A percentile compares a stretch with the other conserved stretches of the same genome.
Conservation (phyloP, 1,139 yeast species). For the Debaryomycetaceae sp. region DNA sequence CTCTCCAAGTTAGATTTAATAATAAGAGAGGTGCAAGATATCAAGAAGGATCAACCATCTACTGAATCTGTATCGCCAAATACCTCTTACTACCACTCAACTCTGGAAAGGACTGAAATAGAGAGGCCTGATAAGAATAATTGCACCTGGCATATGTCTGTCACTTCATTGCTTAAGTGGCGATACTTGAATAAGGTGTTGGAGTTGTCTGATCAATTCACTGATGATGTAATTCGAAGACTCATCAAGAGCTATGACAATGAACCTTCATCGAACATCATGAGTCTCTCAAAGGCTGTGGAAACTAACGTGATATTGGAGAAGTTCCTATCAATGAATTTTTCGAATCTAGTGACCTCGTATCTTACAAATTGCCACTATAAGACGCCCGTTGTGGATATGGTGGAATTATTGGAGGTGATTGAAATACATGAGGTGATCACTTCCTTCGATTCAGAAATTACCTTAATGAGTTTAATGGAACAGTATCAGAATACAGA, state of each 20-base stretch:
- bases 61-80: not conserved
- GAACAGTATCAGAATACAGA: slow-evolving; percentile 15
- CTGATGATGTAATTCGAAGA: slow-evolving; percentile 9
- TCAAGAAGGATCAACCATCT: slow-evolving; percentile 9
- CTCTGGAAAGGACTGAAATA: not conserved
- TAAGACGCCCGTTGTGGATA: slow-evolving; percentile 33
- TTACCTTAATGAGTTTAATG: slow-evolving; percentile 21
- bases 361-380: slow-evolving; percentile 34
- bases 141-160: slow-evolving; percentile 41
- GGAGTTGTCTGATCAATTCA: slow-evolving; percentile 13
- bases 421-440: slow-evolving; percentile 27
- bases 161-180: slow-evolving; percentile 38
- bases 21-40: slow-evolving; percentile 22
- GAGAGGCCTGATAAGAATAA: slow-evolving; percentile 9
- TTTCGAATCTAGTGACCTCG: slow-evolving; percentile 24
- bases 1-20: slow-evolving; percentile 29
- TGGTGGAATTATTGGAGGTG: slow-evolving; percentile 26
- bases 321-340: slow-evolving; percentile 16
- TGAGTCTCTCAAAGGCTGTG: slow-evolving; percentile 15
- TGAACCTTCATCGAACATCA: slow-evolving; percentile 4
- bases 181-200: slow-evolving; percentile 17
- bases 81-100: not conserved
- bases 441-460: slow-evolving; percentile 13
- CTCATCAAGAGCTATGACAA: slow-evolving; percentile 17
- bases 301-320: slow-evolving; percentile 16